A percentile compares a stretch with the other conserved stretches of the same genome.
These are phyloP conservation scores for Fusarium nematophilum DNA, from an alignment of 2,329 filamentous ascomycete species.

Conservation along the genomic window DNA sequence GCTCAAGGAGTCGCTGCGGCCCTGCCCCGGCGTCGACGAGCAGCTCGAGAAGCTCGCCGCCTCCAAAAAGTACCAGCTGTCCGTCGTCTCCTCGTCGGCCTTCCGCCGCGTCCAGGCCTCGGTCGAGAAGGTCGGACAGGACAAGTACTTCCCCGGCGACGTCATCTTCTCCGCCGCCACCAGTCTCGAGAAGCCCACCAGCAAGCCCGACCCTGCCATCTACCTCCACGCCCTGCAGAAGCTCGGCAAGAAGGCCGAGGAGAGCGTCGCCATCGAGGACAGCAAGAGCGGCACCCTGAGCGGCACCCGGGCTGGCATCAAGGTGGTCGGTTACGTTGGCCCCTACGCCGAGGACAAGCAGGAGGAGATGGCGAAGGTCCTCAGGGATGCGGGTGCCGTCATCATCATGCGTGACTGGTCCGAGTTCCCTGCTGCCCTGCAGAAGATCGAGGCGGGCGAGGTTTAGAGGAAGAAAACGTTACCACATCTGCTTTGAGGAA, in stretches of 20 bases:
- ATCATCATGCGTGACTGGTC: slow-evolving; percentile 71
- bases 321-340: slow-evolving; percentile 86
- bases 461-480: slow-evolving; percentile 36
- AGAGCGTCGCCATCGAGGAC: slow-evolving; percentile 88
- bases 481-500: slow-evolving; percentile 36
- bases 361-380: slow-evolving; percentile 71
- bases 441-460: slow-evolving; percentile 58
- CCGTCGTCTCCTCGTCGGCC: slow-evolving; percentile 85
- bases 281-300: slow-evolving; percentile 86
- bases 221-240: slow-evolving; percentile 82
- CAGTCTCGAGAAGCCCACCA: slow-evolving; percentile 81
- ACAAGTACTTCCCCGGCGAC: slow-evolving; percentile 81
- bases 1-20: slow-evolving; percentile 73
- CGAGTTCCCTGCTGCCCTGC: slow-evolving; percentile 62
- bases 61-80: slow-evolving; percentile 74
- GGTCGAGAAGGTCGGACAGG: slow-evolving; percentile 82
- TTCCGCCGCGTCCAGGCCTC: slow-evolving; percentile 81
- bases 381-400: slow-evolving; percentile 71
- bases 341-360: slow-evolving; percentile 73
- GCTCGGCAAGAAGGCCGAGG: slow-evolving; percentile 75
- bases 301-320: slow-evolving; percentile 79
- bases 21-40: slow-evolving; percentile 75
- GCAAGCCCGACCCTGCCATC: slow-evolving; percentile 91
- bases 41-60: slow-evolving; percentile 73
- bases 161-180: slow-evolving; percentile 86